Percentiles rank a stretch among this genome's conserved stretches.
Conservation (phyloP, 306 rosid genomes). For the Myrica gale region DNA sequence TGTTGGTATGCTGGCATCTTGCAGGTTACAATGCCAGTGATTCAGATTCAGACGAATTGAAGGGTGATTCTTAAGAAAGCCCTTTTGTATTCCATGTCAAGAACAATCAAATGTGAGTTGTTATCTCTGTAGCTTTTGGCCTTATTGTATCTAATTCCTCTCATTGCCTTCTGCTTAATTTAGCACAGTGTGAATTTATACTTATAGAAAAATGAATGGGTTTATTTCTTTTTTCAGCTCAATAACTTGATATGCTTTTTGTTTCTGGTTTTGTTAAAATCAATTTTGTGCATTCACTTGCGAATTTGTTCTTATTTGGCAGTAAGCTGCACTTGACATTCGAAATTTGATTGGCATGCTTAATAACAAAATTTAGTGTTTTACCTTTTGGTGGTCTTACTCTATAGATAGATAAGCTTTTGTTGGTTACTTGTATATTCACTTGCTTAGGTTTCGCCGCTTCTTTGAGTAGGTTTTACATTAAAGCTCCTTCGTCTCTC, state of each 20-base stretch:
- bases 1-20: conserved; percentile 22
- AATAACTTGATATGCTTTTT: conserved; percentile 1
- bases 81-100: conserved; percentile 9
- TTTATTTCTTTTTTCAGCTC: conserved; percentile 10
- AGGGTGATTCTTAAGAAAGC: conserved; percentile 50
- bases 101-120: conserved; percentile 38
- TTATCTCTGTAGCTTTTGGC: conserved; percentile 20
- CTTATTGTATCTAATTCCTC: conserved; percentile 18
- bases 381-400: neutral
- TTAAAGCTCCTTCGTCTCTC: neutral
- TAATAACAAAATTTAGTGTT: neutral
- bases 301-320: neutral
- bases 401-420: neutral
- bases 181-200: conserved; percentile 8
- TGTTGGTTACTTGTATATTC: neutral
- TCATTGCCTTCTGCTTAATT: conserved; percentile 8
- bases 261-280: conserved; percentile 11
- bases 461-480: neutral
- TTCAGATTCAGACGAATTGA: conserved; percentile 83
- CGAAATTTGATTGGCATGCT: neutral
- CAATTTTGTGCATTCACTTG: neutral
- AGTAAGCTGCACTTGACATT: neutral
- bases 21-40: conserved; percentile 90
- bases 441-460: neutral
- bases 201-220: neutral